Base-by-base conservation (phyloP, 345 rosid genomes). In the Conringia planisiliqua region DNA sequence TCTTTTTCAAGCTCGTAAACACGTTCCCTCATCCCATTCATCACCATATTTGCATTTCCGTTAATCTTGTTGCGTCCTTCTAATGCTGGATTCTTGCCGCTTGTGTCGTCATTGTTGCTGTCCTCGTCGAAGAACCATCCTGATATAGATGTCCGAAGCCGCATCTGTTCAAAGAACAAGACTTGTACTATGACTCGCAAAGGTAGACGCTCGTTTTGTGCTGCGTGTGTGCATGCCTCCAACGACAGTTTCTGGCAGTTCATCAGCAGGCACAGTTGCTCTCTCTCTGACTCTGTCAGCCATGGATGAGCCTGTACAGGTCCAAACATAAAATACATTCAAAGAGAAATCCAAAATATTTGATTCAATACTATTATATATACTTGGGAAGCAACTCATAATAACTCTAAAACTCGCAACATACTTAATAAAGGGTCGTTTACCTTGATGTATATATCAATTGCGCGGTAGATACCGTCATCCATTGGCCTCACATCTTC, bases 171-270 rank as follows among this genome's bases (percentile, higher is more conserved):
- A 55, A 88, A 89, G 91, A 93, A 93, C 61, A 91, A 61, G 62
- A 91, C 91, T 85, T 93, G 98, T 61, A 93, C 91, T 7, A 91
- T 85, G 50, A 91, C 92, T 68, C 97, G 76, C 6, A 93, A 84
- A 0, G 98, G 98, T 52, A 93, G 82, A 83, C 97, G 86, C 82
- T 91, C 98, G 48, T 93, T 93, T 80, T 91, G 95, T 5, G 98
- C 88, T 30, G 98, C 98, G 65, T 93, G 98, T 9, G 94, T 87
- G 83, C 90, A 86, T 57, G 91, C 98, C 77, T 93, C 98, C 14
- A 93, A 43, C 17, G 98, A 91, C 12, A 93, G 93, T 74, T 91
- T 93, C 83, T 93, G 91, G 74, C 95, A 91, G 79, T 88, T 88
- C 89, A 93, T 86, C 7, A 93, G 86, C 73, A 84, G 70, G 75